phyloP scores from a whole-genome alignment of 768 basidiomycete genomes.

The button mushroom (Agaricus bisporus) region DNA sequence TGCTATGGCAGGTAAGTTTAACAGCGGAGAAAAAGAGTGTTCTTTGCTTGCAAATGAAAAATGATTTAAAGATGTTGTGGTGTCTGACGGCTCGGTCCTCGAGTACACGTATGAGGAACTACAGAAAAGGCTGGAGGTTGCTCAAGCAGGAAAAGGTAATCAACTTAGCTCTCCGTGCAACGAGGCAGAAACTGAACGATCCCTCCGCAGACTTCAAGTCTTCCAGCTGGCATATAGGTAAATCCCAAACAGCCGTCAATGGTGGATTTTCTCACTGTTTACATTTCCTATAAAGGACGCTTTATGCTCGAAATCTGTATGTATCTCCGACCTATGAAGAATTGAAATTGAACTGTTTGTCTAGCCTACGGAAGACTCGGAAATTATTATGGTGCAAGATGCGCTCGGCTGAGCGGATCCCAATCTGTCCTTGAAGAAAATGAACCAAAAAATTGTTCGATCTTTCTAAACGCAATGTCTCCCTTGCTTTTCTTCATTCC shows the following conservation, averaged over 20 bases:
- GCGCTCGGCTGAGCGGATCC: background rate
- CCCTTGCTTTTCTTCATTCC: slow-evolving; percentile 5
- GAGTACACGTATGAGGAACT: background rate
- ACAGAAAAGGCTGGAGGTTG: background rate
- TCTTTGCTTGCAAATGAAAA: background rate
- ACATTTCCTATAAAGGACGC: background rate
- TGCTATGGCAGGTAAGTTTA: slow-evolving; percentile 2
- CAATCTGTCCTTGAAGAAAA: background rate
- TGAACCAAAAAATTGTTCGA: background rate
- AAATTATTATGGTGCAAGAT: slow-evolving; percentile 3
- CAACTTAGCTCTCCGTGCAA: background rate
- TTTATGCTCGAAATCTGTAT: slow-evolving; percentile 1
- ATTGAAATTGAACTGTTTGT: too few species aligned
- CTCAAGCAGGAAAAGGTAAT: background rate
- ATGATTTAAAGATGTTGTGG: background rate
- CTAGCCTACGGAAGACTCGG: background rate
- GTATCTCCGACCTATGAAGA: background rate
- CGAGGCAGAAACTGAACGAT: background rate
- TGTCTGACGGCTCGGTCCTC: background rate
- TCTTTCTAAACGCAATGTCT: background rate
- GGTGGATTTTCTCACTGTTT: background rate
- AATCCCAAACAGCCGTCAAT: background rate
- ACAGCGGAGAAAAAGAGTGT: background rate
- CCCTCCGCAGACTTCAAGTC: background rate
- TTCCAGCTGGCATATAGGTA: slow-evolving; percentile 10